Conservation (phyloP, 1,284 basidiomycete species). For the Puccinia hordei region DNA sequence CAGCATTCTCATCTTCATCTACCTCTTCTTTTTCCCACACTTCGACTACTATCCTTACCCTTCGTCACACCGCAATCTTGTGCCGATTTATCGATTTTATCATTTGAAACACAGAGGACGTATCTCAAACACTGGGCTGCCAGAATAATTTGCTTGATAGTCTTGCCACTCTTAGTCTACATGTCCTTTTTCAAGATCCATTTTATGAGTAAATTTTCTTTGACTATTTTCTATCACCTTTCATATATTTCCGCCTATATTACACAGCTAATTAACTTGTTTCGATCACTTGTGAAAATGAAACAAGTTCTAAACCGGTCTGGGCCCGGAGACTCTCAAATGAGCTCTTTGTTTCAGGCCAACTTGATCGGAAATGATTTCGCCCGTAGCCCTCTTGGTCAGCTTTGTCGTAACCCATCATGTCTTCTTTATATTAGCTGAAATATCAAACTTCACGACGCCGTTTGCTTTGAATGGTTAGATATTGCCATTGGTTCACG, state of each 20-base stretch:
- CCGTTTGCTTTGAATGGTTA: slow-evolving; percentile 57
- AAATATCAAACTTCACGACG: not conserved
- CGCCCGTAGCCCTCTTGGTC: slow-evolving; percentile 69
- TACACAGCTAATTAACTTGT: not conserved
- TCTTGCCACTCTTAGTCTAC: slow-evolving; percentile 87
- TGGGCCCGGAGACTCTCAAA: slow-evolving; percentile 94
- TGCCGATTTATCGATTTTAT: not conserved
- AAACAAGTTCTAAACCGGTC: slow-evolving; percentile 85
- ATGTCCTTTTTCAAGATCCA: slow-evolving; percentile 94
- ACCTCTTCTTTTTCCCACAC: not conserved
- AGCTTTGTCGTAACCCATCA: slow-evolving; percentile 26
- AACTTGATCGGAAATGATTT: slow-evolving; percentile 94
- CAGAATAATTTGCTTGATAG: slow-evolving; percentile 79
- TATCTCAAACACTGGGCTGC: slow-evolving; percentile 92
- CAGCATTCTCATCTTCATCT: slow-evolving; percentile 58
- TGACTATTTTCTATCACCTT: not conserved
- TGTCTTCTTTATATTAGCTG: slow-evolving; percentile 4
- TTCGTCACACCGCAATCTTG: not conserved
- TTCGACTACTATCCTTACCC: not conserved
- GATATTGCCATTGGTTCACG: slow-evolving; percentile 89
- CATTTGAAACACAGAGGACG: slow-evolving; percentile 63
- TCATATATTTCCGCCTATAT: no score
- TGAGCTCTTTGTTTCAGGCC: slow-evolving; percentile 98
- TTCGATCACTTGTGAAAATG: not conserved
- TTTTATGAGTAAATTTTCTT: slow-evolving; percentile 59